These are phyloP conservation scores for Ceratocystis harringtonii DNA, from an alignment of 2,329 filamentous ascomycete species.

Conservation along the genomic window DNA sequence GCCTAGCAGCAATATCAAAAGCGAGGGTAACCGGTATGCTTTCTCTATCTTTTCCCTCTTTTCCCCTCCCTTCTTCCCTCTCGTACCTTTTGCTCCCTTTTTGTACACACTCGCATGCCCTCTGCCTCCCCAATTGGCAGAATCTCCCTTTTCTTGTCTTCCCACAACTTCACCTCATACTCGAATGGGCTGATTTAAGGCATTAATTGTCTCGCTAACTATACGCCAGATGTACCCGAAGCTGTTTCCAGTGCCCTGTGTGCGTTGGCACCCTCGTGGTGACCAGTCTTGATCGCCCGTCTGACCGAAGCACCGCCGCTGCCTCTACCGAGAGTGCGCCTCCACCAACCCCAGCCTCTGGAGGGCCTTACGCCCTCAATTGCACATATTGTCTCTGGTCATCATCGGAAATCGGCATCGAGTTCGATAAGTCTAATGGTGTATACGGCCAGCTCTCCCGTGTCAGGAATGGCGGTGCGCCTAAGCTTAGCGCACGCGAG, in stretches of 20 bases:
- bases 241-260: conserved; percentile 87
- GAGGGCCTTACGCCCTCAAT: conserved; percentile 57
- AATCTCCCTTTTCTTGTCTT: background rate
- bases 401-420: conserved; percentile 74
- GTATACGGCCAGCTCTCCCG: conserved; percentile 68
- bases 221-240: conserved; percentile 60
- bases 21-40: conserved; percentile 75
- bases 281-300: conserved; percentile 48
- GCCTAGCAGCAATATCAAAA: conserved; percentile 79
- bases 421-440: conserved; percentile 77
- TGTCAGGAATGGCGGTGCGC: conserved; percentile 46
- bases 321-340: conserved; percentile 30
- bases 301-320: conserved; percentile 33
- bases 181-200: background rate
- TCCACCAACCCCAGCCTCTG: conserved; percentile 20
- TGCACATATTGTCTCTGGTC: conserved; percentile 92
- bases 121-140: background rate
- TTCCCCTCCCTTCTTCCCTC: background rate
- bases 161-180: background rate
- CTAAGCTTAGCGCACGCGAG: conserved; percentile 36
- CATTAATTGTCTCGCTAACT: background rate
- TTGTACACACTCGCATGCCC: background rate
- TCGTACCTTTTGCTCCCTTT: background rate
- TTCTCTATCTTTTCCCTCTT: conserved; percentile 1
- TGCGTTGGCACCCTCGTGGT: conserved; percentile 62